Percentiles rank a stretch among this genome's conserved stretches.
Evolutionary conservation across 2,329 filamentous ascomycete species (phyloP).

Genomic region (Verticillium alfalfae): DNA sequence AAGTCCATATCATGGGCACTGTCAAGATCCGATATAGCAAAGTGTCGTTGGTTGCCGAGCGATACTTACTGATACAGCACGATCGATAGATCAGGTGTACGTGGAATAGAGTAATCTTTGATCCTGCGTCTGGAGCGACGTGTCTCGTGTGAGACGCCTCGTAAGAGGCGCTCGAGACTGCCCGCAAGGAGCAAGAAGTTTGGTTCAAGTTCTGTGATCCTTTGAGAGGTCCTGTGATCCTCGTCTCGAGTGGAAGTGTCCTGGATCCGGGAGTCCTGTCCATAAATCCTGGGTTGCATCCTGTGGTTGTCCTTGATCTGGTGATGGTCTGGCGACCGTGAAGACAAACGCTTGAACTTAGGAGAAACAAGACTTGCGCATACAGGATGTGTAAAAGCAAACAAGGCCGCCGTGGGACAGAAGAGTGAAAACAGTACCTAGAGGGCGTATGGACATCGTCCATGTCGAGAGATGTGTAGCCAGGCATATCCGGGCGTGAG

Average conservation of each 20-base stretch:
- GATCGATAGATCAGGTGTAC: not conserved
- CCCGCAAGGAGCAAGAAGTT: not conserved
- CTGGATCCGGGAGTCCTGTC: conserved; percentile 2
- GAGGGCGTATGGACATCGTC: conserved; percentile 55
- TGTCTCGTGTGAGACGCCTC: not conserved
- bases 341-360: conserved; percentile 9
- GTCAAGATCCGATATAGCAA: not conserved
- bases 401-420: conserved; percentile 36
- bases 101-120: not conserved
- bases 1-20: not conserved
- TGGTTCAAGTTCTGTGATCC: conserved; percentile 2
- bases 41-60: not conserved
- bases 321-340: conserved; percentile 4
- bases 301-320: conserved; percentile 2
- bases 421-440: conserved; percentile 55
- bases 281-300: not conserved
- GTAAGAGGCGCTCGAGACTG: not conserved
- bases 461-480: conserved; percentile 50
- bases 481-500: conserved; percentile 46
- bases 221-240: conserved; percentile 5
- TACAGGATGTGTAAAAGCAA: conserved; percentile 23
- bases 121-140: conserved; percentile 1
- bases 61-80: not conserved
- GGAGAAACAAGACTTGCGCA: conserved; percentile 21
- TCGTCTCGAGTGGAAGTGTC: conserved; percentile 8